Evolutionary conservation across 108 stramenopile species (phyloP).

Genomic region (Skeletonema costatum): DNA sequence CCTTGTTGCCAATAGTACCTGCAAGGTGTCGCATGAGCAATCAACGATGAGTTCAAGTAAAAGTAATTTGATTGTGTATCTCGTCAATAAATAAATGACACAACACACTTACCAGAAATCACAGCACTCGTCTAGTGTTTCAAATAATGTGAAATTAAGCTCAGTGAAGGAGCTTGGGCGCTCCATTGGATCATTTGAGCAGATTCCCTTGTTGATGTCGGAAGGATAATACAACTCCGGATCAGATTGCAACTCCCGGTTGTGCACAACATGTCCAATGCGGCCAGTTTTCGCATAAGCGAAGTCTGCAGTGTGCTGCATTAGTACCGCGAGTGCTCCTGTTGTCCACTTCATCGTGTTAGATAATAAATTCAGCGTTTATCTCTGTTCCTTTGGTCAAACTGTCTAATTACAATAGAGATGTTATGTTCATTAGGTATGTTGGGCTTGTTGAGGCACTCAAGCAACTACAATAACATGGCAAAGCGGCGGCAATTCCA

Average conservation of each 20-base stretch:
- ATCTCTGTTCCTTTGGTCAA: no score
- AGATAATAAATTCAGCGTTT: no score
- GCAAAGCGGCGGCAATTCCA: no score
- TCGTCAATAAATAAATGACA: neutral
- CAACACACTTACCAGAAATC: neutral
- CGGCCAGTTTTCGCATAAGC: neutral
- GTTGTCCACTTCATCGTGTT: neutral
- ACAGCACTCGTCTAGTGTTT: neutral
- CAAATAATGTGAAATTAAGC: neutral
- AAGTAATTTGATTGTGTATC: no score
- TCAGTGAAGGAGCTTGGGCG: neutral
- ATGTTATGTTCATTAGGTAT: no score
- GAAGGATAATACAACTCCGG: neutral
- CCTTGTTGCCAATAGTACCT: neutral
- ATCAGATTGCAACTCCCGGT: neutral
- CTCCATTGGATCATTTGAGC: neutral
- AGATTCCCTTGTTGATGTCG: neutral
- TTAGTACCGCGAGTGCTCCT: neutral
- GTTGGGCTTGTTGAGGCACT: no score
- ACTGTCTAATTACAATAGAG: no score
- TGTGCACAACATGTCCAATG: neutral
- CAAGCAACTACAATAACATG: no score
- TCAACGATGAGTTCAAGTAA: no score
- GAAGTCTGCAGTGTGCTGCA: neutral
- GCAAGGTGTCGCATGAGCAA: neutral